Percentiles rank a stretch among this genome's conserved stretches.
phyloP scores from a whole-genome alignment of 371 early-diverging fungal genomes.

The Apophysomyces variabilis region DNA sequence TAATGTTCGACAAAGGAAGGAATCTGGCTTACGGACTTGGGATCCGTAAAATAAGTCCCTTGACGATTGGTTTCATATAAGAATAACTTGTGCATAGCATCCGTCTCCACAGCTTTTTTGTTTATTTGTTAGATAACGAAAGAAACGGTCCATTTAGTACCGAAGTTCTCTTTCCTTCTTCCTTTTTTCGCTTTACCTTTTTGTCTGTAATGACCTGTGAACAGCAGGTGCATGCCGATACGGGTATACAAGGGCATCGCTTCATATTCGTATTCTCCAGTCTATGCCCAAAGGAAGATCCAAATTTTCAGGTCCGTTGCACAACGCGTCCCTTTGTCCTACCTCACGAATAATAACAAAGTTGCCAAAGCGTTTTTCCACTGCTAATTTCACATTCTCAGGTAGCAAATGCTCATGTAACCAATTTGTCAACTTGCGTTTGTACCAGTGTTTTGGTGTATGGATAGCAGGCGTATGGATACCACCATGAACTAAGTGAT shows the following conservation, averaged over 20 bases:
- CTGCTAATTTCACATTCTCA: constrained; percentile 35
- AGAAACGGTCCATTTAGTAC: background rate
- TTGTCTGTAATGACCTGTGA: constrained; percentile 45
- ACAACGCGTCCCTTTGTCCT: background rate
- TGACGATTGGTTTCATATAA: constrained; percentile 57
- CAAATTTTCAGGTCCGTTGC: no score
- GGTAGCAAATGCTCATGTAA: constrained; percentile 33
- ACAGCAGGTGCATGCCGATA: constrained; percentile 58
- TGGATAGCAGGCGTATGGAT: constrained; percentile 34
- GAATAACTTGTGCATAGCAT: constrained; percentile 57
- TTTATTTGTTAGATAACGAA: no score
- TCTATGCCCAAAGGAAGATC: constrained; percentile 23
- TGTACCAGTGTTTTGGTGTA: constrained; percentile 31
- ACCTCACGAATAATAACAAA: constrained; percentile 53
- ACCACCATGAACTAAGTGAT: constrained; percentile 23
- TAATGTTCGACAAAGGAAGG: constrained; percentile 68
- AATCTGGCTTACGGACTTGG: constrained; percentile 65
- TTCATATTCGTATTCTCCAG: constrained; percentile 50
- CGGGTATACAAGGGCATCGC: constrained; percentile 61
- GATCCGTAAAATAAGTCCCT: constrained; percentile 70
- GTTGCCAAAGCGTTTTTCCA: constrained; percentile 51
- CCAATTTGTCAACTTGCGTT: constrained; percentile 34
- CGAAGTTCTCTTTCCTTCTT: background rate
- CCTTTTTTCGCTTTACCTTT: constrained; percentile 26
- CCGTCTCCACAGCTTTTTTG: constrained; percentile 39